phyloP scores from a whole-genome alignment of 805 yeast genomes.

The Tetrapisispora arboricola region DNA sequence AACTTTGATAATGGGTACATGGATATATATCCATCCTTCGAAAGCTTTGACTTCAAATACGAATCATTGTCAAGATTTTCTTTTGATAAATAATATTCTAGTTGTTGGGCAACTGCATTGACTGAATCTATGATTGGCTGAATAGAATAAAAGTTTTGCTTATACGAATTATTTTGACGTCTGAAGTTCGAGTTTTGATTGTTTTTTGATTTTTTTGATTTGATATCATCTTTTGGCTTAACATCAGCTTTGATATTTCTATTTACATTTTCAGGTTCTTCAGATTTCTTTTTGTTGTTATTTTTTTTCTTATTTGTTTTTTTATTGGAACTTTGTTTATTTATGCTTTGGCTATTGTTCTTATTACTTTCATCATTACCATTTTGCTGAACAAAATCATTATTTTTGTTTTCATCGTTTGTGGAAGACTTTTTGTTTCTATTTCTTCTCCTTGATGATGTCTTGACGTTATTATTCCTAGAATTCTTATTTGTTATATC shows the following conservation, averaged over 20 bases:
- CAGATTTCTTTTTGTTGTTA: not conserved
- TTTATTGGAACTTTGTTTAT: not conserved
- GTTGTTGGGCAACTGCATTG: constrained; percentile 39
- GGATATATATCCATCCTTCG: constrained; percentile 26
- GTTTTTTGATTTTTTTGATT: not conserved
- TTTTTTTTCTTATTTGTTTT: not conserved
- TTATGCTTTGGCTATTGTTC: not conserved
- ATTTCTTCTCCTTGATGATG: constrained; percentile 4
- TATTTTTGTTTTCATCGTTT: constrained; percentile 8
- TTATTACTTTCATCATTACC: constrained; percentile 5
- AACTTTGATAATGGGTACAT: constrained; percentile 21
- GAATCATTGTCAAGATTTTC: constrained; percentile 82
- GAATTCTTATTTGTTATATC: constrained; percentile 9
- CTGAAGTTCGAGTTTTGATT: not conserved
- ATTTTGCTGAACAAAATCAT: constrained; percentile 8
- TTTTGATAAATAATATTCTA: constrained; percentile 82
- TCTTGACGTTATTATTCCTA: constrained; percentile 5
- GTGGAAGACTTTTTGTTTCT: constrained; percentile 7
- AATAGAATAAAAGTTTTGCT: constrained; percentile 5
- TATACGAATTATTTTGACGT: not conserved
- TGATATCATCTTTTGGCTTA: not conserved
- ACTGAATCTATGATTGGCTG: constrained; percentile 23
- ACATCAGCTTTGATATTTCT: not conserved
- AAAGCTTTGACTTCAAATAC: constrained; percentile 65
- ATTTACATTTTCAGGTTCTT: not conserved